Conservation (phyloP, 768 basidiomycete genomes). For the Cystobasidium tubakii region DNA sequence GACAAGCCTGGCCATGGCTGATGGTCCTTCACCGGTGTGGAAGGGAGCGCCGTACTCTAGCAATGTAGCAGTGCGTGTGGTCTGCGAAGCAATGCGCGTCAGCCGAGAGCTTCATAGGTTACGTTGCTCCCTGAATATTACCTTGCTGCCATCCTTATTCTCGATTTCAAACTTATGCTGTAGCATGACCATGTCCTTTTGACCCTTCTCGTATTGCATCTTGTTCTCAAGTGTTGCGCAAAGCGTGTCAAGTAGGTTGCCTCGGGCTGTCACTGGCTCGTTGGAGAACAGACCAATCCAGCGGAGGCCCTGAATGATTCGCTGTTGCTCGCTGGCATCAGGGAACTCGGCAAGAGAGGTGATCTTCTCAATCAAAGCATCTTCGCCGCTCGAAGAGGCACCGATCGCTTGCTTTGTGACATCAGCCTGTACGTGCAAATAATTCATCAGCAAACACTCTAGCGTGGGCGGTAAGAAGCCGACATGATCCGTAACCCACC, state of each 20-base stretch:
- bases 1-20: constrained; percentile 82
- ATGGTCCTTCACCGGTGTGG: constrained; percentile 38
- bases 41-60: constrained; percentile 73
- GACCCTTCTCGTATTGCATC: constrained; percentile 84
- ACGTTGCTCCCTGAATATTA: constrained; percentile 50
- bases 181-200: constrained; percentile 93
- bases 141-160: constrained; percentile 68
- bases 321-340: constrained; percentile 60
- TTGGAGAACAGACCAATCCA: constrained; percentile 89
- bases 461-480: too few species aligned
- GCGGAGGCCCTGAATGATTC: constrained; percentile 80
- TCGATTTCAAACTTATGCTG: constrained; percentile 96
- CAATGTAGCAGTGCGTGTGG: constrained; percentile 82
- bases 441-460: background rate
- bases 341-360: constrained; percentile 68
- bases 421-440: constrained; percentile 51
- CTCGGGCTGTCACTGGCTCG: constrained; percentile 55
- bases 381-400: constrained; percentile 64
- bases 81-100: constrained; percentile 50
- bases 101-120: background rate
- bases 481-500: constrained; percentile 51
- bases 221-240: constrained; percentile 81
- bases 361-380: constrained; percentile 65
- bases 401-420: constrained; percentile 69
- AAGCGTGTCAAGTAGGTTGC: constrained; percentile 85